Evolutionary conservation across 1,284 basidiomycete species (phyloP), one percentile per base, ranked within the genome.

Genomic region (Omphalotus olearius): DNA sequence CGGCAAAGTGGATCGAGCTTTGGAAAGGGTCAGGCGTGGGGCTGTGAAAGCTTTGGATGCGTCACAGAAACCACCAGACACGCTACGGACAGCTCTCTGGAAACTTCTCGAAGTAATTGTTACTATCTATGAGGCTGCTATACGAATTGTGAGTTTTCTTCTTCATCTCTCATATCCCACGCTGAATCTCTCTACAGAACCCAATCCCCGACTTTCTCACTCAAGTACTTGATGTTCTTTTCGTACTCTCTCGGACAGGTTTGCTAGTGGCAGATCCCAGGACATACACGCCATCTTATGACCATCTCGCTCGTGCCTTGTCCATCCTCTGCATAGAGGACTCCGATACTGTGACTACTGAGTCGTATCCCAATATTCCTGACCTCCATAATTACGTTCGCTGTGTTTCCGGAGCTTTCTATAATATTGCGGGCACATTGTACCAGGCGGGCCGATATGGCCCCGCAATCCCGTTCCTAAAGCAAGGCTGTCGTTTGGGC

Each of bases 381-480:
- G 70, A 71, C n/a, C 47, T 60, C 6, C 71, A 81, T 0, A 84
- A 84, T 50, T 81, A 79, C 54, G 59, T 76, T 2, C 81, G 87
- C 13, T 88, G 84, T 58, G 66, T 85, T 4, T 83, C 85, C 4
- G 84, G 82, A 1, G 81, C 82, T 4, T 80, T 82, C 56, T 79
- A 88, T 56, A 84, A 83, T 60, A 59, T 85, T 0, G 84, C 79
- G 3, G 82, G 80, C 1, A 70, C 71, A 14, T 64, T 91, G 28
- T 90, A 87, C 56, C 80, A 86, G 51, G 76, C 74, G 10, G 72
- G 70, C 16, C 72, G 75, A 50, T 74, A 81, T 60, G 82, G 82
- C 1, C 73, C 76, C 30, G 80, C 85, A 0, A 72, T 85, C 18
- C 76, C 80, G 1, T 90, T 90, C 60, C 66, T 90, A 41, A 72